Evolutionary conservation across 257 asterid genomes (phyloP).

Genomic region (Fraxinus quadrangulata): DNA sequence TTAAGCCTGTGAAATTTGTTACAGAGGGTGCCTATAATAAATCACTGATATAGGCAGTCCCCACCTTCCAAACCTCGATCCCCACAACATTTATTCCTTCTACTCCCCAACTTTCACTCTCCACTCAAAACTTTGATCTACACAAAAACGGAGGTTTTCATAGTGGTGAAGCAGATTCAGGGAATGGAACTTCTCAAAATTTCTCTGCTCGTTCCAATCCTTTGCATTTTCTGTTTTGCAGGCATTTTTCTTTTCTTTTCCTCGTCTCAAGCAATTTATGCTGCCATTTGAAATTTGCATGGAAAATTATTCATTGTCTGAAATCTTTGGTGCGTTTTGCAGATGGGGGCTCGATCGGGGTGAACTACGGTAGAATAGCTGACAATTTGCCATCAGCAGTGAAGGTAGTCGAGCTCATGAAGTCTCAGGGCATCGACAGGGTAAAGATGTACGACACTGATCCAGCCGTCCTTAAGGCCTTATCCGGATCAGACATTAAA

Average conservation of each 20-base stretch:
- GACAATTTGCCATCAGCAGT: conserved; percentile 81
- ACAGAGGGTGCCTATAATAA: not conserved
- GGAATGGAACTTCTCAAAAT: conserved; percentile 42
- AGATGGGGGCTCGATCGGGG: conserved; percentile 65
- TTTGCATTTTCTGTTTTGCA: conserved; percentile 38
- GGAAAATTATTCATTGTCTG: not conserved
- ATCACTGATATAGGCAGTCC: not conserved
- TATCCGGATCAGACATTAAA: conserved; percentile 68
- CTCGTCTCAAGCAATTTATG: not conserved
- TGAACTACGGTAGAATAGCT: conserved; percentile 83
- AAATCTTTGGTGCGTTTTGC: not conserved
- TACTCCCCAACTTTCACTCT: not conserved
- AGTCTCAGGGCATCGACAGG: conserved; percentile 64
- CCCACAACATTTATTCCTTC: conserved; percentile 2
- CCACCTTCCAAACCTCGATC: conserved; percentile 33
- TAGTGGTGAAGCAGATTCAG: not conserved
- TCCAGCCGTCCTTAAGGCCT: conserved; percentile 74
- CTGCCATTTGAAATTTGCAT: not conserved
- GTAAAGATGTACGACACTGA: conserved; percentile 86
- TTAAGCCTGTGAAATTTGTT: too few relatives aligned
- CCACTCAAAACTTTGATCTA: not conserved
- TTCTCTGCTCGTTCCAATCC: conserved; percentile 23
- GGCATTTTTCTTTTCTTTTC: conserved; percentile 26
- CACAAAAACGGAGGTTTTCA: not conserved
- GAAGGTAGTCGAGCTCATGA: conserved; percentile 66